Percentiles rank a stretch among this genome's conserved stretches.
Evolutionary conservation across 208 protist genomes (phyloP).

Genomic region (Wallacemonas sp.): DNA sequence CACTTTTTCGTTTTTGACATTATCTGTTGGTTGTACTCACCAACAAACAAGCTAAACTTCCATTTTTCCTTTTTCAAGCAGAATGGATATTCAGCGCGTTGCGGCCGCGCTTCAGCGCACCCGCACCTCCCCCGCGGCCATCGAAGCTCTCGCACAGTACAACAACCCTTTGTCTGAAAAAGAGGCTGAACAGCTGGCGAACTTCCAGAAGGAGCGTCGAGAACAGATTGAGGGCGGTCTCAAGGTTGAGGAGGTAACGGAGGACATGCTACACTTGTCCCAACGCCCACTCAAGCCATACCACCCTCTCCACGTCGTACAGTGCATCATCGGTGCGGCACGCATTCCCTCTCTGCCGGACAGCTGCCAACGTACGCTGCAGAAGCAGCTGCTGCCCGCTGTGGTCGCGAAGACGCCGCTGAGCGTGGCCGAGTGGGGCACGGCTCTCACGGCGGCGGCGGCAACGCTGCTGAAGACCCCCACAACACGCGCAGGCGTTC

Average conservation of each 20-base stretch:
- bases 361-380: constrained; percentile 56
- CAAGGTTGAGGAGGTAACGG: constrained; percentile 42
- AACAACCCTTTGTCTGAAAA: constrained; percentile 74
- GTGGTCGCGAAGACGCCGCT: constrained; percentile 49
- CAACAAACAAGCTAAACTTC: too few species aligned
- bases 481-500: constrained; percentile 33
- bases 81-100: constrained; percentile 68
- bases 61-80: constrained; percentile 3
- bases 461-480: constrained; percentile 34
- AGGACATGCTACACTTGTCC: constrained; percentile 44
- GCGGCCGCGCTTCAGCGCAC: constrained; percentile 45
- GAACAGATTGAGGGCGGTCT: constrained; percentile 67
- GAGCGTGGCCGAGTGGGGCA: constrained; percentile 55
- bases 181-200: constrained; percentile 57
- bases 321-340: constrained; percentile 61
- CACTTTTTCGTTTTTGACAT: constrained; percentile 9
- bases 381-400: constrained; percentile 55
- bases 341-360: constrained; percentile 49
- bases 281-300: constrained; percentile 53
- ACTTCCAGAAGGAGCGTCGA: constrained; percentile 36
- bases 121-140: constrained; percentile 30
- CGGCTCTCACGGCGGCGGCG: constrained; percentile 27
- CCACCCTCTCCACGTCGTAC: constrained; percentile 55
- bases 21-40: too few species aligned
- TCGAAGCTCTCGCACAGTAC: constrained; percentile 65